Evolutionary conservation across 805 yeast genomes (phyloP), one percentile per base, ranked within the genome.

Genomic region (Starmera caribaea): DNA sequence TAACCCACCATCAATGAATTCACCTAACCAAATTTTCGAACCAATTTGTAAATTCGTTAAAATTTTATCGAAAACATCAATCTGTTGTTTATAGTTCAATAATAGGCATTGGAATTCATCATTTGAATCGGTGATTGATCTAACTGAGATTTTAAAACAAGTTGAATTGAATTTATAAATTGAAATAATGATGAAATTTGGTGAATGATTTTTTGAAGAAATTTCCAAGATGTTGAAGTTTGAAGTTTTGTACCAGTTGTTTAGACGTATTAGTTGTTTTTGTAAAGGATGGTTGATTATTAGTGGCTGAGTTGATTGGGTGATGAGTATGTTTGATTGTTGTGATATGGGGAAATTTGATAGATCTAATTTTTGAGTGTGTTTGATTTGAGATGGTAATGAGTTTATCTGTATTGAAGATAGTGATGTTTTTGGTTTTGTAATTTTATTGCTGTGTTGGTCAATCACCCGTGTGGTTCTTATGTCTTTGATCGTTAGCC

Each of bases 231-330:
- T 32, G 5, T 17, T 16, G 3, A 16, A 24, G 3, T 16, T 32
- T 17, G 34, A 11, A 11, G 49, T 45, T 16, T 41, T 44, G 32
- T 48, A 49, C 57, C 54, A 50, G 32, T 46, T 46, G 30, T 46
- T 51, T 8, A 53, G 36, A 8, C 43, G 39, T 4, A 45, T 37
- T 2, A 53, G 16, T 3, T 55, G 54, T 12, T 42, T 27, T 13
- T 51, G 48, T 32, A 24, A 16, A 8, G 16, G 34, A 32, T 32
- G 26, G 26, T 21, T 21, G 26, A 21, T 21, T 21, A 21, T 21
- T 21, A 21, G 26, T 21, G 26, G 26, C 26, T 21, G 5, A 36
- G 35, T 11, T 47, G 43, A 9, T 42, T 36, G 3, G 41, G 14
- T 3, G 41, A 21, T 3, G 45, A 34, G 5, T 12, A 21, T 9